Evolutionary conservation across 192 early-diverging fungal species (phyloP), one percentile per base, ranked within the genome.

Genomic region (Chytriomyces confervae): DNA sequence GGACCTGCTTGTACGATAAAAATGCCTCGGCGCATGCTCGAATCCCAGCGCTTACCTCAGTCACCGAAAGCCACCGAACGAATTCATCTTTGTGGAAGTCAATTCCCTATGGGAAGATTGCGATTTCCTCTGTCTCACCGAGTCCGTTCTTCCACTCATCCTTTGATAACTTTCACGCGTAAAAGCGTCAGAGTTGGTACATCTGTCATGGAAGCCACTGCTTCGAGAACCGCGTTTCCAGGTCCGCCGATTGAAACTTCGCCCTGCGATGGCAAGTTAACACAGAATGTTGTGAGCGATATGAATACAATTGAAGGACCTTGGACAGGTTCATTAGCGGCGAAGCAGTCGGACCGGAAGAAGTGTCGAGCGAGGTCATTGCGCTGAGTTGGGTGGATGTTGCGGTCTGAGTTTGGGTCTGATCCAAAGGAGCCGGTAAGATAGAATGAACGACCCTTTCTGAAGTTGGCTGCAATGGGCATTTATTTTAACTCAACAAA

Each of bases 61-160:
- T 83, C 49, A 78, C 48, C 0, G 80, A 77, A 16, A 91, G 72
- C 10, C 90, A 80, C 90, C 90, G 91, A 60, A 89, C 69, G 75
- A 91, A 91, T 3, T 80, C 71, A 29, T 91, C 90, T 46, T 75
- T 75, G 68, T 75, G 69, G 62, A 77, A 84, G 69, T 89, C 73
- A 7, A 77, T 71, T 20, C 69, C 48, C 6, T 81, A 64, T 24
- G 90, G 90, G 66, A 83, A 77, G 13, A 91, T 91, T 10, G 86
- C 80, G 20, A 91, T 88, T 62, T 91, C 84, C 27, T 73, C 53
- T 9, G 90, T 91, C 64, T 77, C 81, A 18, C 90, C 90, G 1
- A 91, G 81, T 6, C 90, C 90, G 72, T 91, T 91, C 77, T 91
- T 90, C 90, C 90, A 91, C 45, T 79, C 78, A 79, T 81, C 2